These are phyloP conservation scores for Ricinus communis DNA, from an alignment of 345 rosid species.

Conservation along the genomic window DNA sequence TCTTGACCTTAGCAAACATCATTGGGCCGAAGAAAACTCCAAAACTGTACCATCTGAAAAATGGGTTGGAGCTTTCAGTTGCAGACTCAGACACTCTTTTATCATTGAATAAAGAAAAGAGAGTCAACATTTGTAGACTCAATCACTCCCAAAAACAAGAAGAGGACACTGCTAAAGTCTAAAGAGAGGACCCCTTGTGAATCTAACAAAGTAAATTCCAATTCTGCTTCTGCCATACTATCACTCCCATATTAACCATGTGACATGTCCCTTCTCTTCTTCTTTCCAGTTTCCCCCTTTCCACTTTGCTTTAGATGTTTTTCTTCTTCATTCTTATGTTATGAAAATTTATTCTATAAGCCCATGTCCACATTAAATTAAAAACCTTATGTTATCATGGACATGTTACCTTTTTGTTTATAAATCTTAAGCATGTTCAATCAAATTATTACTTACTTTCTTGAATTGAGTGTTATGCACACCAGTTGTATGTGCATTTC, in stretches of 20 bases:
- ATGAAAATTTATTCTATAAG: too few species aligned
- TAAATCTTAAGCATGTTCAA: too few species aligned
- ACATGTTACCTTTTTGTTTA: too few species aligned
- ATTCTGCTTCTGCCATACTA: constrained; percentile 9
- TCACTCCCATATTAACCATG: constrained; percentile 28
- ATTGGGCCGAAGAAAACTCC: background rate
- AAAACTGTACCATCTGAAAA: constrained; percentile 12
- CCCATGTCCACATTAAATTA: too few species aligned
- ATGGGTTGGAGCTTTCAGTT: constrained; percentile 16
- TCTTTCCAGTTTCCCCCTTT: background rate
- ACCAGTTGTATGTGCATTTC: too few species aligned
- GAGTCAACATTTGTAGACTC: constrained; percentile 42
- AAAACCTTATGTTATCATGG: too few species aligned
- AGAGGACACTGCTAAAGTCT: constrained; percentile 13
- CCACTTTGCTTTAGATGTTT: too few species aligned
- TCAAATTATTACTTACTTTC: too few species aligned
- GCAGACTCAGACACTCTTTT: background rate
- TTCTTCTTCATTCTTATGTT: too few species aligned
- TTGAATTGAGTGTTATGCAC: too few species aligned
- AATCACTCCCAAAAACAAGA: constrained; percentile 9
- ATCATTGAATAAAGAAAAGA: background rate
- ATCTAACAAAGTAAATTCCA: constrained; percentile 23
- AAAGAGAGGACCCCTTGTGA: constrained; percentile 13
- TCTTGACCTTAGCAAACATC: background rate
- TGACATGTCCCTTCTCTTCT: constrained; percentile 25